Percentiles rank a stretch among this genome's conserved stretches.
Conservation (phyloP, 2,329 filamentous ascomycete species). For the Byssothecium circinans region DNA sequence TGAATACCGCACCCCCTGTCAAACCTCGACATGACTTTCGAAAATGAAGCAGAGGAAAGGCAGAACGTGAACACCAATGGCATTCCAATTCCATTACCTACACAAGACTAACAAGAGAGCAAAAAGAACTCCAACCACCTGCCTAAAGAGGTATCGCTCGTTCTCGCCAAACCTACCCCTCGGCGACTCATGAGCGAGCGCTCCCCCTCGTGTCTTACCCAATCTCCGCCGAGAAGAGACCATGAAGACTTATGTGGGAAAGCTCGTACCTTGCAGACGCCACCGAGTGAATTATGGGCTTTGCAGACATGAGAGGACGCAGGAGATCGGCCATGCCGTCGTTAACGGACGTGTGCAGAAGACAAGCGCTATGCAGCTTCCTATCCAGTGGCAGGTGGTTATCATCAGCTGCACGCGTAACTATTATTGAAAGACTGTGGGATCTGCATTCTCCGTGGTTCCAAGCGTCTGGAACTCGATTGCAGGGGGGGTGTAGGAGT, state of each 20-base stretch:
- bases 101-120: too few relatives aligned
- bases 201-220: constrained; percentile 3
- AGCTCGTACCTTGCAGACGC: constrained; percentile 2
- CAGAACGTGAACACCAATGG: too few relatives aligned
- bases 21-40: too few relatives aligned
- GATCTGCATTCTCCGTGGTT: not conserved
- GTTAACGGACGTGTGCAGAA: not conserved
- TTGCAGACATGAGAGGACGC: not conserved
- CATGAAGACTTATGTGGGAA: not conserved
- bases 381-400: constrained; percentile 5
- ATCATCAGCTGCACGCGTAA: constrained; percentile 1
- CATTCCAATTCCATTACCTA: too few relatives aligned
- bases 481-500: not conserved
- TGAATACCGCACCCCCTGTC: too few relatives aligned
- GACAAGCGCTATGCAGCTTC: constrained; percentile 2
- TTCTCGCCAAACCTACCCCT: not conserved
- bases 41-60: too few relatives aligned
- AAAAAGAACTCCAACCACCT: not conserved
- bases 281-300: not conserved
- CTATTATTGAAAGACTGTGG: not conserved
- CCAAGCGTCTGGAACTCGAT: not conserved
- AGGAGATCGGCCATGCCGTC: not conserved
- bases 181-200: constrained; percentile 9
- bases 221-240: not conserved
- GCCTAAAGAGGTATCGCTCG: constrained; percentile 3